Percentiles rank a stretch among this genome's conserved stretches.
Conservation (phyloP, 805 yeast species). For the Kluyveromyces nonfermentans region DNA sequence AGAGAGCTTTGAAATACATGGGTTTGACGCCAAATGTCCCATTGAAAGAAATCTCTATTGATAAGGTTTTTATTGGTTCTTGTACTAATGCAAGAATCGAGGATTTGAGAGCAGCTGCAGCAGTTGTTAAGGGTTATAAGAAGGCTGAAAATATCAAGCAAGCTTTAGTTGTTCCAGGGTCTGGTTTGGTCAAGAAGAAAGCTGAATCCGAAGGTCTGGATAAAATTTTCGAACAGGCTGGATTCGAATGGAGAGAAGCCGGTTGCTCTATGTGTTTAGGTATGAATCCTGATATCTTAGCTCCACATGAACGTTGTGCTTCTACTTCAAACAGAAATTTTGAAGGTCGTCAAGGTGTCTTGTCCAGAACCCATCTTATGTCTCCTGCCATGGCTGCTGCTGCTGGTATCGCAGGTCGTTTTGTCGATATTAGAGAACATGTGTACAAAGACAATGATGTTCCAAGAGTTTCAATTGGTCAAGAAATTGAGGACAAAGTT, state of each 20-base stretch:
- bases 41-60: slow-evolving; percentile 62
- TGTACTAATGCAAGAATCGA: slow-evolving; percentile 97
- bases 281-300: slow-evolving; percentile 96
- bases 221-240: slow-evolving; percentile 83
- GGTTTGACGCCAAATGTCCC: slow-evolving; percentile 82
- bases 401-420: slow-evolving; percentile 86
- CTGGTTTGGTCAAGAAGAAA: slow-evolving; percentile 86
- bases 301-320: slow-evolving; percentile 96
- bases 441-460: slow-evolving; percentile 50
- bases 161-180: slow-evolving; percentile 94
- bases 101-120: slow-evolving; percentile 92
- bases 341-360: slow-evolving; percentile 98
- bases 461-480: slow-evolving; percentile 42
- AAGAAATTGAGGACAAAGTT: slow-evolving; percentile 40
- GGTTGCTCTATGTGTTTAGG: slow-evolving; percentile 99
- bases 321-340: slow-evolving; percentile 98
- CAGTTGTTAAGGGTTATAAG: slow-evolving; percentile 81
- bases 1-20: slow-evolving; percentile 86
- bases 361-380: slow-evolving; percentile 92
- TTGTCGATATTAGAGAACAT: slow-evolving; percentile 82
- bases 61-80: slow-evolving; percentile 95
- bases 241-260: slow-evolving; percentile 98
- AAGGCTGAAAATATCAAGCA: slow-evolving; percentile 72
- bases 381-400: slow-evolving; percentile 99
- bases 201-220: slow-evolving; percentile 95